A percentile compares a stretch with the other conserved stretches of the same genome.
phyloP scores from a whole-genome alignment of 2,329 filamentous ascomycete genomes.

The Arthroderma uncinatum region DNA sequence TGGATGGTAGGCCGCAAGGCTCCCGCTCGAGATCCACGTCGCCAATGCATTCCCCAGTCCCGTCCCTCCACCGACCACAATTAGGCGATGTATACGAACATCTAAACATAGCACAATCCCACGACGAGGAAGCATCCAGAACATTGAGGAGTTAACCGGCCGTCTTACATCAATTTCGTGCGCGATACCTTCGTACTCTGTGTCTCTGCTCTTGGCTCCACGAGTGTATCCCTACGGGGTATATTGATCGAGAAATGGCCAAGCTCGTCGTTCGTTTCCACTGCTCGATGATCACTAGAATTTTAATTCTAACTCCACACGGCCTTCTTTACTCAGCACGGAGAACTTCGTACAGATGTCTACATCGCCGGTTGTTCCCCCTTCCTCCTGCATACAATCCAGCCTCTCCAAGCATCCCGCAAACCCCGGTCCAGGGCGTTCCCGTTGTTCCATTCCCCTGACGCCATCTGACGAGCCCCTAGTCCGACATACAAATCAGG shows the following conservation, averaged over 20 bases:
- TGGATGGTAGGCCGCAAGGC: not conserved
- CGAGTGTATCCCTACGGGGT: not conserved
- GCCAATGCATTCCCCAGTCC: not conserved
- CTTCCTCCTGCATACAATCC: not conserved
- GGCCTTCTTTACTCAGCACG: not conserved
- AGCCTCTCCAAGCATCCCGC: not conserved
- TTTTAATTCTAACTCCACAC: not conserved
- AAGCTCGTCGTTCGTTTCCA: not conserved
- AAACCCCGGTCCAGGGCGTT: not conserved
- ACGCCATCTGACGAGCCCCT: not conserved
- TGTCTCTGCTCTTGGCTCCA: not conserved
- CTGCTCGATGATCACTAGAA: not conserved
- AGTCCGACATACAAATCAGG: not conserved
- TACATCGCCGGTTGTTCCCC: not conserved
- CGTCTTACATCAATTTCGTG: not conserved
- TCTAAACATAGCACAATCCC: not conserved
- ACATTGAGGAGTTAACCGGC: not conserved
- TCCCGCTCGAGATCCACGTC: conserved; percentile 1
- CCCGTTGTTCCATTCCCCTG: not conserved
- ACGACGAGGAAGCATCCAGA: not conserved
- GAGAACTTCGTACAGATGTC: not conserved
- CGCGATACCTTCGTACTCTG: not conserved
- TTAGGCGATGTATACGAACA: not conserved
- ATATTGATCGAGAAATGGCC: not conserved
- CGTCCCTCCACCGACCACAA: not conserved